Percentiles rank a stretch among this genome's conserved stretches.
These are phyloP conservation scores for Solanum paucissectum DNA, from an alignment of 257 asterid genomes.

Conservation along the genomic window DNA sequence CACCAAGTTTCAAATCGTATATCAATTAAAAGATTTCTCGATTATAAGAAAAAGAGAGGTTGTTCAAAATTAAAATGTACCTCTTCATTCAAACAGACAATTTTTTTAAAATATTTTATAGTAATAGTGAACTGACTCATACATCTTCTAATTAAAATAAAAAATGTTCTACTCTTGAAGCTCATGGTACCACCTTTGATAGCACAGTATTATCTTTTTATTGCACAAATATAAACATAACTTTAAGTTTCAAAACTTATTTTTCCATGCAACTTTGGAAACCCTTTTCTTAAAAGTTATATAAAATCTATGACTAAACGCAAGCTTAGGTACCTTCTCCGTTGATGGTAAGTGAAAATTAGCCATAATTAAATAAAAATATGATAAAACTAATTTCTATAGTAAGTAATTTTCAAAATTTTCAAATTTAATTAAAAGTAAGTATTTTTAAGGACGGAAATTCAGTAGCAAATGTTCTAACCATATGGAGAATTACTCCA, in stretches of 20 bases:
- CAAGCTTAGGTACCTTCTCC: not conserved
- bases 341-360: not conserved
- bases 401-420: not conserved
- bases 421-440: too few species aligned
- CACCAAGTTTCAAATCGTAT: not conserved
- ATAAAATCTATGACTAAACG: not conserved
- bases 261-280: not conserved
- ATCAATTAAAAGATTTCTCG: not conserved
- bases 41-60: not conserved
- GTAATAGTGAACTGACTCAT: not conserved
- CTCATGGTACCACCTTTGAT: not conserved
- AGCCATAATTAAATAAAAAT: too few species aligned
- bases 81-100: not conserved
- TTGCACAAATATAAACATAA: not conserved
- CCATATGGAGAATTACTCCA: slow-evolving; percentile 46
- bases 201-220: not conserved
- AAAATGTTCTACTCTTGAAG: not conserved
- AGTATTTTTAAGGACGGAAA: not conserved
- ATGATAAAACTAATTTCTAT: not conserved
- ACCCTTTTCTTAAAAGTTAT: not conserved
- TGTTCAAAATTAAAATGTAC: not conserved
- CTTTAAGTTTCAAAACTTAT: not conserved
- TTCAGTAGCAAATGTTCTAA: not conserved
- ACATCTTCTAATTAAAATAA: not conserved
- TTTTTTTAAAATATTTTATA: too few species aligned